Percentiles rank a stretch among this genome's conserved stretches.
Conservation (phyloP, 164 flowering plant genomes). For the Echeveria elegans region DNA sequence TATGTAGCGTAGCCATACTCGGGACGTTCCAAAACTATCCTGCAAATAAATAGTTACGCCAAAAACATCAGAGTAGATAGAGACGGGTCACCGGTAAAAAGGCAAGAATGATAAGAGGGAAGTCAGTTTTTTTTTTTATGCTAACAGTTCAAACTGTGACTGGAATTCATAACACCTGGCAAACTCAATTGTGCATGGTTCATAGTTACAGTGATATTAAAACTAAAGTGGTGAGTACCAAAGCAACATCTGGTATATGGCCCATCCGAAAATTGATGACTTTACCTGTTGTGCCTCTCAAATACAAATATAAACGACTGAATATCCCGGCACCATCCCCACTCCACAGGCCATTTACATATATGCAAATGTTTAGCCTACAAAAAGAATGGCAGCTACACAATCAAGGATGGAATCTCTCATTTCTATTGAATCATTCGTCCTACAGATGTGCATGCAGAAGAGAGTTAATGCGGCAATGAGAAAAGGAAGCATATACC, state of each 20-base stretch:
- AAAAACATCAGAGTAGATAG: neutral
- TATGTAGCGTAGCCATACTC: slow-evolving; percentile 99
- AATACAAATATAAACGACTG: slow-evolving; percentile 90
- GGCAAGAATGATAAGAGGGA: neutral
- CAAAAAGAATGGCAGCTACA: neutral
- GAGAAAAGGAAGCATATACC: slow-evolving; percentile 25
- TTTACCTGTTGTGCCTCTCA: slow-evolving; percentile 80
- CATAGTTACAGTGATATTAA: no score
- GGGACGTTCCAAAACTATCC: slow-evolving; percentile 92
- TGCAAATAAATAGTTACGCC: slow-evolving; percentile 29
- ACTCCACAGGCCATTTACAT: slow-evolving; percentile 85
- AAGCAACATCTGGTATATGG: neutral
- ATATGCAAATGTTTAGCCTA: slow-evolving; percentile 66
- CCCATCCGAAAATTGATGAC: neutral
- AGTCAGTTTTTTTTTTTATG: no score
- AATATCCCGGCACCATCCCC: slow-evolving; percentile 98
- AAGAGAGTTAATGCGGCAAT: neutral
- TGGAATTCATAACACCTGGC: no score
- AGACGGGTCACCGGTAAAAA: neutral
- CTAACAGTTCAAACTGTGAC: no score
- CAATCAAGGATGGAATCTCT: neutral
- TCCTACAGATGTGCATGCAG: neutral
- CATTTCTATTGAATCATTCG: neutral
- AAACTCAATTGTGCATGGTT: no score
- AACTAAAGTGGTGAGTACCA: no score